These are phyloP conservation scores for Diaporthe helianthi DNA, from an alignment of 2,329 filamentous ascomycete species.

Conservation along the genomic window DNA sequence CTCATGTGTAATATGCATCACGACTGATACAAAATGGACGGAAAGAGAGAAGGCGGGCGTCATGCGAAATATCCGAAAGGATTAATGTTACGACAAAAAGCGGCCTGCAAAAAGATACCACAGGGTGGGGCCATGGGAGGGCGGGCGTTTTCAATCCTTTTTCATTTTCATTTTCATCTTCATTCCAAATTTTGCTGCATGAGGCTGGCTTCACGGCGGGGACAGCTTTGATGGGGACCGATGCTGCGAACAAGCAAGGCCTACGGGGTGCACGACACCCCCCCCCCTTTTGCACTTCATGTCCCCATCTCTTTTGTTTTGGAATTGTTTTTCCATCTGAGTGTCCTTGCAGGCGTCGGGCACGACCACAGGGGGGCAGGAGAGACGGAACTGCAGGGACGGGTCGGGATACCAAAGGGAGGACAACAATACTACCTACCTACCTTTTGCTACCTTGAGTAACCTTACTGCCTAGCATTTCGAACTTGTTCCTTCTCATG, in stretches of 20 bases:
- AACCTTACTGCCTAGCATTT: background rate
- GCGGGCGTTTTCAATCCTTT: conserved; percentile 30
- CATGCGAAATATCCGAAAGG: conserved; percentile 15
- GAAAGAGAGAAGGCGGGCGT: conserved; percentile 14
- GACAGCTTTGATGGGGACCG: conserved; percentile 9
- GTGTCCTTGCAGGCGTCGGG: conserved; percentile 1
- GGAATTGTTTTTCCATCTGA: conserved; percentile 17
- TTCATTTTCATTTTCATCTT: too few relatives aligned
- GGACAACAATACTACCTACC: background rate
- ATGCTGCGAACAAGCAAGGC: background rate
- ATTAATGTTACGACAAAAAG: conserved; percentile 30
- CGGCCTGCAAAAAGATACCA: conserved; percentile 35
- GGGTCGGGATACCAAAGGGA: background rate
- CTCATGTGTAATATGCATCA: conserved; percentile 34
- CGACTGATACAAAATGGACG: conserved; percentile 30
- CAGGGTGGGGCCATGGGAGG: conserved; percentile 9
- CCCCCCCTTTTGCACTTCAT: background rate
- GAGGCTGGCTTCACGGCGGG: conserved; percentile 15
- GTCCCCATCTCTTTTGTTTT: conserved; percentile 26
- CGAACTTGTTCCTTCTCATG: background rate
- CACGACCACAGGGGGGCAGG: conserved; percentile 24
- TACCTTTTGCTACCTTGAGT: background rate
- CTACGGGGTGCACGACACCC: background rate
- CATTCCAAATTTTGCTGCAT: background rate
- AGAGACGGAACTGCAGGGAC: conserved; percentile 32